Evolutionary conservation across 441 rosid species (phyloP).

Genomic region (Syzygium malaccense): DNA sequence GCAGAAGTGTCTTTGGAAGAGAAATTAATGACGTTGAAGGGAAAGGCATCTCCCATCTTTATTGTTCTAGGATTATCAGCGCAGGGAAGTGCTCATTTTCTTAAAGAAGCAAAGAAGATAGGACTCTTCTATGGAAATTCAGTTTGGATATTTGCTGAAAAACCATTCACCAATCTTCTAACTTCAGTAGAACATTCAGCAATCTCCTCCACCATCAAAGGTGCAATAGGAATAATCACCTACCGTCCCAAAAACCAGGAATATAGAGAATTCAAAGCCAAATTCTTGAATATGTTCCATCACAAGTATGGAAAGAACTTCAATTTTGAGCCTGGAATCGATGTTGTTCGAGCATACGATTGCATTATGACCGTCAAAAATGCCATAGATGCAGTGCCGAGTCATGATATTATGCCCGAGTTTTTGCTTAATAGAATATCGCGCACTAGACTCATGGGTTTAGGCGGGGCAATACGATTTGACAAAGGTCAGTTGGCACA

Average conservation of each 20-base stretch:
- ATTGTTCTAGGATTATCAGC: constrained; percentile 30
- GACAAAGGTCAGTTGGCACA: neutral
- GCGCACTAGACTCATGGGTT: constrained; percentile 12
- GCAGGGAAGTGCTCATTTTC: constrained; percentile 19
- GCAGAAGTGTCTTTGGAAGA: constrained; percentile 12
- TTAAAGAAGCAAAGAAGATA: constrained; percentile 26
- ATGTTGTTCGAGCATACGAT: constrained; percentile 25
- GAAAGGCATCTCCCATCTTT: constrained; percentile 29
- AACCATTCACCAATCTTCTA: constrained; percentile 15
- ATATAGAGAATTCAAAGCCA: constrained; percentile 13
- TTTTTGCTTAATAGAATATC: neutral
- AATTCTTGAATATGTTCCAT: constrained; percentile 9
- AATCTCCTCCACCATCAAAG: constrained; percentile 29
- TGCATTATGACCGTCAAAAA: constrained; percentile 8
- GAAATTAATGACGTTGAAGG: constrained; percentile 19
- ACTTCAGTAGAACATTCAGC: constrained; percentile 25
- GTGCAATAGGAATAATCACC: constrained; percentile 31
- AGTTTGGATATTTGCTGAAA: constrained; percentile 35
- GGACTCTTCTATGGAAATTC: constrained; percentile 29
- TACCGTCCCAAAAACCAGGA: constrained; percentile 5
- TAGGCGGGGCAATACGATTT: constrained; percentile 22
- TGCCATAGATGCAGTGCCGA: neutral
- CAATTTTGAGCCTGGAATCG: constrained; percentile 16
- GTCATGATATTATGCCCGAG: neutral
- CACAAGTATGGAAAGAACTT: constrained; percentile 9